Percentiles rank a stretch among this genome's conserved stretches.
These are phyloP conservation scores for Coemansia furcata DNA, from an alignment of 192 early-diverging fungal species.

Conservation along the genomic window DNA sequence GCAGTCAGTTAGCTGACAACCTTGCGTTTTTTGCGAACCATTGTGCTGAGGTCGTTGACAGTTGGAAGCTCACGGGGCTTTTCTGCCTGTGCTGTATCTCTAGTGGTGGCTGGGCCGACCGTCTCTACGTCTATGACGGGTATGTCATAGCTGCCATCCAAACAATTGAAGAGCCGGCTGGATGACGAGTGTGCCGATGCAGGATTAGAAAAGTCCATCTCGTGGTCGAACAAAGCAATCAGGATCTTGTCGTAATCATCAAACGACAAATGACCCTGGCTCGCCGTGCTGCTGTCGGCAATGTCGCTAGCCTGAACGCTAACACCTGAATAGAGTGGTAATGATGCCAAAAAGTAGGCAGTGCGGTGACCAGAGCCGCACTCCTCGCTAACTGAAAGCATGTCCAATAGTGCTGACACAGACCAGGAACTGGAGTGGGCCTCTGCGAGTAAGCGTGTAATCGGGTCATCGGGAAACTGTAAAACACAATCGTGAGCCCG, in stretches of 20 bases:
- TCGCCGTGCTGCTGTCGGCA: conserved; percentile 3
- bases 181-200: conserved; percentile 18
- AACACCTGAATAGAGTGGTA: conserved; percentile 10
- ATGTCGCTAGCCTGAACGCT: not conserved
- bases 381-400: conserved; percentile 71
- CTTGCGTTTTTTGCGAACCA: conserved; percentile 47
- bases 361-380: conserved; percentile 68
- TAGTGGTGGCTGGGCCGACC: conserved; percentile 6
- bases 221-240: conserved; percentile 27
- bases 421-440: conserved; percentile 33
- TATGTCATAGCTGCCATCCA: conserved; percentile 12
- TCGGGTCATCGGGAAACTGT: conserved; percentile 53
- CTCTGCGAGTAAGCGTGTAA: conserved; percentile 43
- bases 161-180: conserved; percentile 11
- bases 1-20: not conserved
- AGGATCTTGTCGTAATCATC: conserved; percentile 37
- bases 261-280: conserved; percentile 22
- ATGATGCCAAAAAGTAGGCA: conserved; percentile 58
- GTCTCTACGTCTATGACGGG: conserved; percentile 4
- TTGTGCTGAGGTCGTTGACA: conserved; percentile 37
- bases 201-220: conserved; percentile 42
- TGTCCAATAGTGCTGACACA: conserved; percentile 62
- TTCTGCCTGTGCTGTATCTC: not conserved
- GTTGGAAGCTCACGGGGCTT: not conserved
- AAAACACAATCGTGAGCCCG: conserved; percentile 42